Evolutionary conservation across 2,329 filamentous ascomycete species (phyloP).

Genomic region (Hymenoscyphus linearis): DNA sequence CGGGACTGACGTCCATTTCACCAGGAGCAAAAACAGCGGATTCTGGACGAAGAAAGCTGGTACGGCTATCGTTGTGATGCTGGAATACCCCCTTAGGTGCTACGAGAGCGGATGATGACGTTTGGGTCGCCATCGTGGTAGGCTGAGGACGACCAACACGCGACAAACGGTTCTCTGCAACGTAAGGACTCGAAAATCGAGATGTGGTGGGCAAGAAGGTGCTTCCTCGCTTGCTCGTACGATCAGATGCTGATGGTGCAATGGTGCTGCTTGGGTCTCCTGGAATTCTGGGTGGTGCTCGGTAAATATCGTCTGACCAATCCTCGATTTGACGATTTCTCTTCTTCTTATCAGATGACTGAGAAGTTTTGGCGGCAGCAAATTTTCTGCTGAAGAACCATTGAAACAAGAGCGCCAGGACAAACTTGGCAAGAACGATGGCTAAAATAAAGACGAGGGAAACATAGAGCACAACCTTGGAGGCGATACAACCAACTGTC

Average conservation of each 20-base stretch:
- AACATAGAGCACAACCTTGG: constrained; percentile 92
- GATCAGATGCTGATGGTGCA: constrained; percentile 51
- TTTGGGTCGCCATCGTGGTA: constrained; percentile 93
- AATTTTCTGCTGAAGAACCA: constrained; percentile 92
- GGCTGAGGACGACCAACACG: constrained; percentile 50
- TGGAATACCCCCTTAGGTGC: constrained; percentile 65
- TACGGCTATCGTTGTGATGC: constrained; percentile 55
- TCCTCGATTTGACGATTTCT: constrained; percentile 93
- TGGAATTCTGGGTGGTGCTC: constrained; percentile 74
- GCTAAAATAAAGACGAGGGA: constrained; percentile 87
- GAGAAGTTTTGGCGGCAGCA: constrained; percentile 77
- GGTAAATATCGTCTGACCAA: constrained; percentile 97
- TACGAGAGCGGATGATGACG: constrained; percentile 64
- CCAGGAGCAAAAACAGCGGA: constrained; percentile 45
- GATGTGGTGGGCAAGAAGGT: constrained; percentile 88
- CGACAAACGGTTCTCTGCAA: constrained; percentile 60
- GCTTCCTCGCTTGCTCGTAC: constrained; percentile 74
- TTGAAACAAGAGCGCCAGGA: constrained; percentile 86
- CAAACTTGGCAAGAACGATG: constrained; percentile 80
- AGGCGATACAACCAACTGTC: constrained; percentile 94
- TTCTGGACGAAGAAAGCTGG: constrained; percentile 60
- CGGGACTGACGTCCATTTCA: constrained; percentile 62
- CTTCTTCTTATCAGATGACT: constrained; percentile 74
- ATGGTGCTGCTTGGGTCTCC: constrained; percentile 67
- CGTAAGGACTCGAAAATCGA: constrained; percentile 87